Evolutionary conservation across 305 asterid genomes (phyloP).

Genomic region (Solanum hybrid): DNA sequence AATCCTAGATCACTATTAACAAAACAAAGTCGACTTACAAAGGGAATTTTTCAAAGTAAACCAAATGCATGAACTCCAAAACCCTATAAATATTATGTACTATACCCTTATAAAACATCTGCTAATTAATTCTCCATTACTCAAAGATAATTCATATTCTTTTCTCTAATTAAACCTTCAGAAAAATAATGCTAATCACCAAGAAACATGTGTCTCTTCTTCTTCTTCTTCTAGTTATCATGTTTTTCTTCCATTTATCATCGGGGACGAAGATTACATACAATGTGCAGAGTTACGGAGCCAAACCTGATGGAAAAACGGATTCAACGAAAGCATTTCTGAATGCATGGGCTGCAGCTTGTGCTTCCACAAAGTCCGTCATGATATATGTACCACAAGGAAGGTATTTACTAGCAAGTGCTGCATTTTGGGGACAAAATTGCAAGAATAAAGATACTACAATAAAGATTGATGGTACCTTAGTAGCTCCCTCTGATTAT

Average conservation of each 20-base stretch:
- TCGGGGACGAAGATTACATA: conserved; percentile 2
- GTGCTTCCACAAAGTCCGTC: conserved; percentile 7
- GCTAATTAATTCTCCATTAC: background rate
- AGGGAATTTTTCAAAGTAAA: background rate
- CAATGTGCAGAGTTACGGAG: conserved; percentile 17
- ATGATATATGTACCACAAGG: conserved; percentile 12
- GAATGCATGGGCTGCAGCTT: conserved; percentile 20
- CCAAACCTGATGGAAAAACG: conserved; percentile 14
- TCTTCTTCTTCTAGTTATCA: background rate
- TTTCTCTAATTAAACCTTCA: background rate
- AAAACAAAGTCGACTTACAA: background rate
- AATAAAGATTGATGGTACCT: conserved; percentile 16
- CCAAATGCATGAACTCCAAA: background rate
- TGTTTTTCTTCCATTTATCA: background rate
- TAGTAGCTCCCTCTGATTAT: conserved; percentile 14
- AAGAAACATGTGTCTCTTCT: background rate
- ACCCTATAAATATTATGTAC: background rate
- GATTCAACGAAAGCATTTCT: conserved; percentile 20
- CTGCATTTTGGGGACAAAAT: conserved; percentile 12
- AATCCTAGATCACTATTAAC: background rate
- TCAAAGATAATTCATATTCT: background rate
- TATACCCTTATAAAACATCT: background rate
- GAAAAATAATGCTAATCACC: background rate
- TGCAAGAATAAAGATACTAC: conserved; percentile 11
- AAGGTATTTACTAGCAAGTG: conserved; percentile 2